phyloP scores from a whole-genome alignment of 2,329 filamentous ascomycete species.

The Talaromyces funiculosus region DNA sequence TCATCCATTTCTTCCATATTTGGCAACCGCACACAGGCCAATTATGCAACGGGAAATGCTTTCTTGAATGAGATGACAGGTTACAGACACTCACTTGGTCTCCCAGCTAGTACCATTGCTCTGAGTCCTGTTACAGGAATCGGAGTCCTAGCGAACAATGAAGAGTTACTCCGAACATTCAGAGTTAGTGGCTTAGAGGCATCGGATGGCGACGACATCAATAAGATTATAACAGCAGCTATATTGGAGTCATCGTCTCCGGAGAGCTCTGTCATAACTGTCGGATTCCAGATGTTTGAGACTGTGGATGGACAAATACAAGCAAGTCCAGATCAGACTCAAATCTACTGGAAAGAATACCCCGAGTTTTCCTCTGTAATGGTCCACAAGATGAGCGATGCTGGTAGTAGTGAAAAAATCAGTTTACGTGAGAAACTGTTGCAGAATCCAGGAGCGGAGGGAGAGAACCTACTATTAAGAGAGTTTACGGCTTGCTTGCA shows the following conservation, averaged over 20 bases:
- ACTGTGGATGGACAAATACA: background rate
- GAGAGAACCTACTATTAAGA: background rate
- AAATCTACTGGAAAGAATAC: slow-evolving; percentile 5
- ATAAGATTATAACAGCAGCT: slow-evolving; percentile 1
- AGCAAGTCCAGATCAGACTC: background rate
- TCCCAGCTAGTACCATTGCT: slow-evolving; percentile 10
- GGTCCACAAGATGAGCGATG: background rate
- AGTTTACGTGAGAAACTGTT: background rate
- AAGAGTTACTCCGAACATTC: background rate
- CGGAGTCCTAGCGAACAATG: slow-evolving; percentile 1
- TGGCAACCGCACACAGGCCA: slow-evolving; percentile 35
- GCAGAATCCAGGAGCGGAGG: background rate
- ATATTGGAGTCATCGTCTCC: background rate
- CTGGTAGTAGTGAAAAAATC: background rate
- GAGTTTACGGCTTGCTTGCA: background rate
- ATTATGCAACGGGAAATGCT: slow-evolving; percentile 22
- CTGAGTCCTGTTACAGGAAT: background rate
- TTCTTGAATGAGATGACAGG: slow-evolving; percentile 17
- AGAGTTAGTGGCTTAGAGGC: background rate
- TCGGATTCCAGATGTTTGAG: slow-evolving; percentile 7
- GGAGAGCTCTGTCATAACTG: background rate
- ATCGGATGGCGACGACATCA: background rate
- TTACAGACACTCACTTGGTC: slow-evolving; percentile 10
- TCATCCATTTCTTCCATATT: slow-evolving; percentile 25
- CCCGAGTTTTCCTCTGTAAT: background rate